A percentile compares a stretch with the other conserved stretches of the same genome.
Evolutionary conservation across 1,284 basidiomycete genomes (phyloP).

Genomic region (Leccinum angustisporum): DNA sequence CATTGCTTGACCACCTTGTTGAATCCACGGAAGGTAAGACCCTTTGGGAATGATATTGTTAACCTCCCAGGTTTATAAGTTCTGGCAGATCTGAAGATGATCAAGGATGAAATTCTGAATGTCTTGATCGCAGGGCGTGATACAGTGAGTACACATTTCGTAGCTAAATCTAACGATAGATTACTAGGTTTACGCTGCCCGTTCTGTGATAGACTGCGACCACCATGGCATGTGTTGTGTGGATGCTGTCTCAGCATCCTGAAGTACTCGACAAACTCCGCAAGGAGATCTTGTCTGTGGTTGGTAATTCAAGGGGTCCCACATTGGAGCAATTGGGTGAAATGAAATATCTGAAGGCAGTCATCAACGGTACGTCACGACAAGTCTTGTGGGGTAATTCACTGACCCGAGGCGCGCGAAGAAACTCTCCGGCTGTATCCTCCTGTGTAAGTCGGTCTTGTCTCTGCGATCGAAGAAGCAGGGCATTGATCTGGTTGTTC

Average conservation of each 20-base stretch:
- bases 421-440: conserved; percentile 66
- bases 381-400: not conserved
- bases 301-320: conserved; percentile 46
- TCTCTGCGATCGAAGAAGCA: not conserved
- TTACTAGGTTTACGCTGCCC: not conserved
- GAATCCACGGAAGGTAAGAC: conserved; percentile 28
- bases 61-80: not conserved
- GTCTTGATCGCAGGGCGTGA: conserved; percentile 51
- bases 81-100: conserved; percentile 31
- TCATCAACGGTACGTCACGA: conserved; percentile 53
- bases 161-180: not conserved
- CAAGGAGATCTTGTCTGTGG: conserved; percentile 49
- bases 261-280: conserved; percentile 48
- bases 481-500: conserved; percentile 7
- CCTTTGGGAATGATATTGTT: not conserved
- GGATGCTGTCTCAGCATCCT: conserved; percentile 55
- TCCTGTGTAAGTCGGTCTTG: conserved; percentile 44
- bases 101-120: conserved; percentile 51
- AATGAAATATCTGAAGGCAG: conserved; percentile 60
- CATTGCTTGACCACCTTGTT: conserved; percentile 32
- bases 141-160: conserved; percentile 36
- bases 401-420: conserved; percentile 17
- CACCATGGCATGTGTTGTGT: conserved; percentile 52
- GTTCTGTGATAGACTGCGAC: conserved; percentile 44
- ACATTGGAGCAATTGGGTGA: conserved; percentile 51